Evolutionary conservation across 441 rosid species (phyloP).

Genomic region (Bocquillonia castaneifolia): DNA sequence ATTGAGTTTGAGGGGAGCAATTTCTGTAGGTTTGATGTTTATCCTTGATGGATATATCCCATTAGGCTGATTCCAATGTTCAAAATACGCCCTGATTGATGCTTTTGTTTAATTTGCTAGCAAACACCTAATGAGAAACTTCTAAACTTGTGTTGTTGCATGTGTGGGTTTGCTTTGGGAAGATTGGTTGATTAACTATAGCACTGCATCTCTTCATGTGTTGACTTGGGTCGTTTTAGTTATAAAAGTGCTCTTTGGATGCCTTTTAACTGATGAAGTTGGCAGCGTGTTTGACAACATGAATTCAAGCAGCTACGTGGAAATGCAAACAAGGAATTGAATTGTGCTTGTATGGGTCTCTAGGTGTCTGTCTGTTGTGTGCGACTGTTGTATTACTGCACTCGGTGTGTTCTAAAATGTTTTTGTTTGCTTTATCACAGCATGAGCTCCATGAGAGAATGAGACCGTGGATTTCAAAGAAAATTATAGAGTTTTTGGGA

Average conservation of each 20-base stretch:
- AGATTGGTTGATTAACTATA: background rate
- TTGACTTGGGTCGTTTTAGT: background rate
- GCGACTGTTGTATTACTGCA: background rate
- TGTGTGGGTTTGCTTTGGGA: background rate
- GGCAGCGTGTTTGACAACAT: background rate
- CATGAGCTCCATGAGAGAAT: conserved; percentile 86
- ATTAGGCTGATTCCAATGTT: background rate
- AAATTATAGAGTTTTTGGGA: conserved; percentile 91
- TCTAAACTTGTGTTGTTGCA: background rate
- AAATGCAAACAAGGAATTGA: background rate
- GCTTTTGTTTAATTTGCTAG: background rate
- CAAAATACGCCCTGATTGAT: background rate
- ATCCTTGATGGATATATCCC: background rate
- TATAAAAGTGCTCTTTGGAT: background rate
- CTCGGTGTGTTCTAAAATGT: background rate
- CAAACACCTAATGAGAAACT: background rate
- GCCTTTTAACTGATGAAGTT: background rate
- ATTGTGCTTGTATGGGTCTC: background rate
- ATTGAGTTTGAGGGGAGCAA: too few species aligned
- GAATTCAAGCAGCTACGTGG: background rate
- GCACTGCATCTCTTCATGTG: background rate
- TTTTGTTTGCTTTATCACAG: conserved; percentile 33
- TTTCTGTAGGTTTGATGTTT: background rate
- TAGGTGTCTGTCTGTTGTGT: background rate
- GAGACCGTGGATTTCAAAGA: conserved; percentile 99